phyloP scores from a whole-genome alignment of 169 alveolate species.

The Cryptosporidium tyzzeri region DNA sequence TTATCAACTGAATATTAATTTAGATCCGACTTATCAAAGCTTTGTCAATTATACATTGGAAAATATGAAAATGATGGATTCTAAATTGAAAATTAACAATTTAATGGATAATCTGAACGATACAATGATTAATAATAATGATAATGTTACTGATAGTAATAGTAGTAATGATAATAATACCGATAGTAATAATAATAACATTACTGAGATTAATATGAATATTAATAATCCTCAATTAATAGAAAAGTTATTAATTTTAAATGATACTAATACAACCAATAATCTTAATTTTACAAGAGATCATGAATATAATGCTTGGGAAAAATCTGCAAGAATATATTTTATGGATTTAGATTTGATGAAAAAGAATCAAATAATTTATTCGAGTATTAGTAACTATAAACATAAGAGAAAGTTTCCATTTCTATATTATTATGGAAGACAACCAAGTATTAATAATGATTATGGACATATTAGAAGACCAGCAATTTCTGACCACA shows the following conservation, averaged over 20 bases:
- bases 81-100: background rate
- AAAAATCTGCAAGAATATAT: slow-evolving; percentile 44
- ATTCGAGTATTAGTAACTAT: slow-evolving; percentile 50
- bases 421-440: slow-evolving; percentile 43
- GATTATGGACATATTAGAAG: slow-evolving; percentile 61
- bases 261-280: background rate
- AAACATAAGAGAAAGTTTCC: slow-evolving; percentile 29
- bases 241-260: background rate
- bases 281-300: slow-evolving; percentile 8
- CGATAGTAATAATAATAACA: background rate
- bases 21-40: slow-evolving; percentile 58
- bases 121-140: background rate
- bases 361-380: slow-evolving; percentile 64
- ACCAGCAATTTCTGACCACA: slow-evolving; percentile 66
- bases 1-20: slow-evolving; percentile 12
- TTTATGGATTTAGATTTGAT: slow-evolving; percentile 41
- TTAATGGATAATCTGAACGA: background rate
- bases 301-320: slow-evolving; percentile 35
- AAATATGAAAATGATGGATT: slow-evolving; percentile 4
- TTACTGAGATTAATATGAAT: no score
- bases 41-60: slow-evolving; percentile 21
- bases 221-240: background rate
- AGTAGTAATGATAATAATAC: background rate
- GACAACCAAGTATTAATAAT: slow-evolving; percentile 15
- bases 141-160: no score